Conservation (phyloP, 768 basidiomycete genomes). For the Lentinus tigrinus region DNA sequence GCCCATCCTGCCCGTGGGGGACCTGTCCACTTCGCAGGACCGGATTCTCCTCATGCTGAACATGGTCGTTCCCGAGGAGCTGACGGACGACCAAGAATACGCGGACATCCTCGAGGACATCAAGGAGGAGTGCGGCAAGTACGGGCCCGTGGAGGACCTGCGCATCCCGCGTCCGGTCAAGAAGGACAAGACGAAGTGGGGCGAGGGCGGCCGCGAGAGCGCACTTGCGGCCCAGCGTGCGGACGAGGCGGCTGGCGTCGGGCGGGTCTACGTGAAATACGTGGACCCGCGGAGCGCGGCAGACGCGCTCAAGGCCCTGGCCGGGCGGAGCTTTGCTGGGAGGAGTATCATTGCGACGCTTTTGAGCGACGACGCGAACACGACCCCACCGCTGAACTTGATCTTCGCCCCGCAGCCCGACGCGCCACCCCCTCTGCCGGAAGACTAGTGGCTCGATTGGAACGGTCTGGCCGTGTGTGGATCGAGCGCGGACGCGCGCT, state of each 20-base stretch:
- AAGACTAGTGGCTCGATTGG: slow-evolving; percentile 17
- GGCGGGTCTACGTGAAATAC: slow-evolving; percentile 94
- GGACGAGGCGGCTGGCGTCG: slow-evolving; percentile 91
- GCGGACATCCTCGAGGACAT: slow-evolving; percentile 93
- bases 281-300: slow-evolving; percentile 56
- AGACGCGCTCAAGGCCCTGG: slow-evolving; percentile 79
- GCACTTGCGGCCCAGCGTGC: slow-evolving; percentile 66
- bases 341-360: slow-evolving; percentile 85
- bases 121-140: slow-evolving; percentile 83
- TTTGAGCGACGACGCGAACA: slow-evolving; percentile 80
- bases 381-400: slow-evolving; percentile 76
- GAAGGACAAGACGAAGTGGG: slow-evolving; percentile 83
- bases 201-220: slow-evolving; percentile 57
- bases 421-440: slow-evolving; percentile 74
- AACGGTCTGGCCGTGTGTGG: not conserved
- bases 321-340: slow-evolving; percentile 86
- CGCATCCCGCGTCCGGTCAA: slow-evolving; percentile 87
- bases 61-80: slow-evolving; percentile 96
- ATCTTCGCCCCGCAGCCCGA: slow-evolving; percentile 86
- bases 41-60: slow-evolving; percentile 96
- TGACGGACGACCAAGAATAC: slow-evolving; percentile 88
- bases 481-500: too few relatives aligned
- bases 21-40: slow-evolving; percentile 47
- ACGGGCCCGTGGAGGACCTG: slow-evolving; percentile 80
- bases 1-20: slow-evolving; percentile 84